Conservation (phyloP, 352 stramenopile genomes). For the Plasmopara muralis region DNA sequence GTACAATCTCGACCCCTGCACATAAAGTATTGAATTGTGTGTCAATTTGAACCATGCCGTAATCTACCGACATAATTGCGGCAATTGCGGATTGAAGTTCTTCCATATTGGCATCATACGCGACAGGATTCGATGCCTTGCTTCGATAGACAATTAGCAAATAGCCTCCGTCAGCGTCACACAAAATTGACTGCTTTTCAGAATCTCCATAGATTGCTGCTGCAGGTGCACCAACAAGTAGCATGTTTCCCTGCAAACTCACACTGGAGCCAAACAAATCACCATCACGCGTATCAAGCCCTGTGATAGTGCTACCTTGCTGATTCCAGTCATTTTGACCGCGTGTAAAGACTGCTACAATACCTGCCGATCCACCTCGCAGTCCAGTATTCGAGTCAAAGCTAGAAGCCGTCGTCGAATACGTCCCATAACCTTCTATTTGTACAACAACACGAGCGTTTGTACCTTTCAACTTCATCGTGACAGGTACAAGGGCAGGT, state of each 20-base stretch:
- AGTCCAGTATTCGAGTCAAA: slow-evolving; percentile 43
- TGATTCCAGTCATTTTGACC: slow-evolving; percentile 72
- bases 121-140: slow-evolving; percentile 42
- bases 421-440: slow-evolving; percentile 43
- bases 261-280: slow-evolving; percentile 77
- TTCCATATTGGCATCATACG: slow-evolving; percentile 48
- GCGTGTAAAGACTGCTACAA: slow-evolving; percentile 57
- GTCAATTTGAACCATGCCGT: slow-evolving; percentile 42
- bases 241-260: slow-evolving; percentile 38
- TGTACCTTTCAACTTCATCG: slow-evolving; percentile 44
- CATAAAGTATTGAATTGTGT: slow-evolving; percentile 52
- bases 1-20: slow-evolving; percentile 37
- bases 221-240: slow-evolving; percentile 59
- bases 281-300: slow-evolving; percentile 45
- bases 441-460: slow-evolving; percentile 47
- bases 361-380: slow-evolving; percentile 48
- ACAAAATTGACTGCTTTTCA: slow-evolving; percentile 65
- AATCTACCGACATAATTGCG: slow-evolving; percentile 46
- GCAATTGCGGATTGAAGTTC: slow-evolving; percentile 49
- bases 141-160: slow-evolving; percentile 59
- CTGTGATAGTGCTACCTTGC: slow-evolving; percentile 48
- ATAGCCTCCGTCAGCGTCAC: slow-evolving; percentile 63
- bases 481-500: slow-evolving; percentile 52
- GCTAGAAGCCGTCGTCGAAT: slow-evolving; percentile 22
- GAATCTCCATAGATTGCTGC: slow-evolving; percentile 66